A percentile compares a stretch with the other conserved stretches of the same genome.
Conservation (phyloP, 2,329 filamentous ascomycete genomes). For the Aspergillus pseudoglaucus region DNA sequence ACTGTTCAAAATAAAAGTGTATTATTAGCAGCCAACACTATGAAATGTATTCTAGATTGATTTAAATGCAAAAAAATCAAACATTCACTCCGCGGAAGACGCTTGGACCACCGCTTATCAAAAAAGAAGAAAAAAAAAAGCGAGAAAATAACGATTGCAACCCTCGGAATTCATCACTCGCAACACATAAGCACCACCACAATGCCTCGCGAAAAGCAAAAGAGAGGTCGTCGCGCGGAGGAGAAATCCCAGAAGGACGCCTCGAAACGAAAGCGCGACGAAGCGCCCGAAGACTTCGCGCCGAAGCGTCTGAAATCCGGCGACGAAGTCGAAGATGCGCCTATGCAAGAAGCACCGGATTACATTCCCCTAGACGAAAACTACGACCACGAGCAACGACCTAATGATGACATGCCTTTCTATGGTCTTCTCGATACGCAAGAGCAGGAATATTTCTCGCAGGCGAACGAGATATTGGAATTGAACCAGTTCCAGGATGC, state of each 20-base stretch:
- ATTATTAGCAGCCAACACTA: background rate
- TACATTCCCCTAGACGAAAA: conserved; percentile 33
- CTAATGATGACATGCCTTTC: conserved; percentile 60
- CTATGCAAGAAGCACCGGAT: conserved; percentile 20
- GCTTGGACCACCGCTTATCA: conserved; percentile 36
- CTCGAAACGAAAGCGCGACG: conserved; percentile 32
- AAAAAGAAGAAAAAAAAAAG: conserved; percentile 11
- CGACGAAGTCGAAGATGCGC: conserved; percentile 14
- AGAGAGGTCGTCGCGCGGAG: conserved; percentile 40
- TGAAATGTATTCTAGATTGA: background rate
- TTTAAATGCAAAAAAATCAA: conserved; percentile 26
- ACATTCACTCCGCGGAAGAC: conserved; percentile 15
- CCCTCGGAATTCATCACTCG: conserved; percentile 2
- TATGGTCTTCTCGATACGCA: conserved; percentile 88
- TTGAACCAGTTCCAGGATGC: conserved; percentile 74
- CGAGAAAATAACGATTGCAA: conserved; percentile 15
- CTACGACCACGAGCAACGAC: conserved; percentile 17
- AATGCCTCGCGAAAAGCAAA: conserved; percentile 44
- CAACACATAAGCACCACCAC: conserved; percentile 6
- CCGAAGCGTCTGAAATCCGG: conserved; percentile 34
- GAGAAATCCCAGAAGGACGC: conserved; percentile 35
- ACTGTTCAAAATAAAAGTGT: background rate
- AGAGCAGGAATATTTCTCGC: conserved; percentile 93
- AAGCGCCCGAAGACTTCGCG: conserved; percentile 23
- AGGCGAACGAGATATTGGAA: conserved; percentile 83